phyloP scores from a whole-genome alignment of 495 filamentous ascomycete species.

The Stereocaulon alpinum region DNA sequence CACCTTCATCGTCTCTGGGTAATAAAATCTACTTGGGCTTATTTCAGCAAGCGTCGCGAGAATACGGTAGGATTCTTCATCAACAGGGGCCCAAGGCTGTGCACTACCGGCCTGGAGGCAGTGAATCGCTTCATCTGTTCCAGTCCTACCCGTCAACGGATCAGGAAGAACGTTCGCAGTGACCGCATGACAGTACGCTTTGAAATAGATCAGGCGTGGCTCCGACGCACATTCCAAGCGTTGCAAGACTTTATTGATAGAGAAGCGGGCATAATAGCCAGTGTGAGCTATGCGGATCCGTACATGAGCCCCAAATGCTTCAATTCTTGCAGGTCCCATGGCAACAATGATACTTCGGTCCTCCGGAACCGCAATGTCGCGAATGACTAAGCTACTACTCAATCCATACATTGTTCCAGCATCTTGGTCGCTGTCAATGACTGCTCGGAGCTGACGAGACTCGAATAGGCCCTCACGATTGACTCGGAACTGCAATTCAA shows the following conservation, averaged over 20 bases:
- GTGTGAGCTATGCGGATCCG: slow-evolving; percentile 27
- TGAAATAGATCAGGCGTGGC: slow-evolving; percentile 20
- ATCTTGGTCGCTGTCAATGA: slow-evolving; percentile 43
- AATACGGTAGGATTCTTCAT: slow-evolving; percentile 29
- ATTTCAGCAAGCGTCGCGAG: slow-evolving; percentile 38
- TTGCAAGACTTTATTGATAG: slow-evolving; percentile 40
- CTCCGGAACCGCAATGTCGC: slow-evolving; percentile 22
- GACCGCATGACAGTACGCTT: slow-evolving; percentile 50
- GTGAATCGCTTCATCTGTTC: slow-evolving; percentile 48
- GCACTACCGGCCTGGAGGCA: slow-evolving; percentile 41
- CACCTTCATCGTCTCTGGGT: slow-evolving; percentile 40
- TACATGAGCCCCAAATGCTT: slow-evolving; percentile 30
- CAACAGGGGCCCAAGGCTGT: slow-evolving; percentile 41
- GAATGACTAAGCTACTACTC: slow-evolving; percentile 41
- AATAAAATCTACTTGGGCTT: slow-evolving; percentile 44
- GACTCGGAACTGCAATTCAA: slow-evolving; percentile 12
- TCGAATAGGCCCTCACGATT: slow-evolving; percentile 24
- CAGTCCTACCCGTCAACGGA: slow-evolving; percentile 44
- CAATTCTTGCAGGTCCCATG: slow-evolving; percentile 29
- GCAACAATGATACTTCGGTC: slow-evolving; percentile 42
- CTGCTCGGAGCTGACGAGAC: slow-evolving; percentile 44
- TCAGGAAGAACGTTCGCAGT: slow-evolving; percentile 52
- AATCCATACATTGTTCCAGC: slow-evolving; percentile 46
- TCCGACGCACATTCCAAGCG: slow-evolving; percentile 26
- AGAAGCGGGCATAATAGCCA: slow-evolving; percentile 34